These are phyloP conservation scores for Diutina ranongensis DNA, from an alignment of 1,139 yeast genomes.

Conservation along the genomic window DNA sequence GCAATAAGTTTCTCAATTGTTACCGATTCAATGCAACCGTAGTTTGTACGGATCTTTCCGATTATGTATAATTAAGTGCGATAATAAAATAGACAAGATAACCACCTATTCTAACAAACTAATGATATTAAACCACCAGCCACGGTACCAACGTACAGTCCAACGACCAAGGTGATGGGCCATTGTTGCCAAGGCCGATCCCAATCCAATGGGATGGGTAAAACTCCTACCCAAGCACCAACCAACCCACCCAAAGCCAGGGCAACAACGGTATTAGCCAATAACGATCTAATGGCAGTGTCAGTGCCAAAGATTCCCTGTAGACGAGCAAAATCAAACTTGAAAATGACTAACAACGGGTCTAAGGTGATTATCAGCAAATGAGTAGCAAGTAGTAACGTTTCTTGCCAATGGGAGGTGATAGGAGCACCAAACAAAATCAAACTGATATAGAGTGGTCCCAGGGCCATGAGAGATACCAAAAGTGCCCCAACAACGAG, in stretches of 20 bases:
- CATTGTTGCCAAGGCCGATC: constrained; percentile 95
- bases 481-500: constrained; percentile 16
- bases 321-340: constrained; percentile 35
- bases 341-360: constrained; percentile 54
- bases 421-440: constrained; percentile 86
- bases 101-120: no score
- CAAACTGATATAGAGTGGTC: constrained; percentile 38
- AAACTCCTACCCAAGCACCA: constrained; percentile 89
- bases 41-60: no score
- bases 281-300: constrained; percentile 15
- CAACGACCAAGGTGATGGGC: constrained; percentile 88
- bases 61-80: no score
- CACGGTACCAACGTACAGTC: constrained; percentile 63
- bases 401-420: constrained; percentile 40
- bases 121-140: constrained; percentile 26
- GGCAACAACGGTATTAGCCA: constrained; percentile 26
- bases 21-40: no score
- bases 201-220: constrained; percentile 96
- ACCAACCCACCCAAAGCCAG: constrained; percentile 40
- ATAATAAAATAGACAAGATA: no score
- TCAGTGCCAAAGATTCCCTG: constrained; percentile 15
- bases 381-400: constrained; percentile 55
- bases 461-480: constrained; percentile 27
- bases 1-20: no score
- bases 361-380: constrained; percentile 48